Conservation (phyloP, 2,329 filamentous ascomycete species). For the Phyllosticta citriasiana region DNA sequence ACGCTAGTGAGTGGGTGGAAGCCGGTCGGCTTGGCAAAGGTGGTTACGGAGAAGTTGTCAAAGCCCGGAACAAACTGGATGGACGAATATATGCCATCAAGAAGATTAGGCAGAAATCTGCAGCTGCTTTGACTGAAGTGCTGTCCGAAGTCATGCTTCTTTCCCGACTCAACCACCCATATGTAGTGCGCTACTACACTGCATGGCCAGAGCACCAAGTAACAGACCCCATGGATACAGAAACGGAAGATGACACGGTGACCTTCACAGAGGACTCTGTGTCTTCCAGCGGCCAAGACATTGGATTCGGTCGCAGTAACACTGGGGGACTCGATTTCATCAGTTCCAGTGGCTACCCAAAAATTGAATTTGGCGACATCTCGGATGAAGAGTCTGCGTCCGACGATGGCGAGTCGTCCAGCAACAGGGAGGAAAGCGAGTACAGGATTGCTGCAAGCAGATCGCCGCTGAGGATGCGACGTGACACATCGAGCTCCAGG, state of each 20-base stretch:
- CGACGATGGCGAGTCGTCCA: slow-evolving; percentile 21
- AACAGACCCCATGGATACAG: slow-evolving; percentile 13
- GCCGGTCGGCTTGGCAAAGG: slow-evolving; percentile 83
- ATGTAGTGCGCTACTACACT: slow-evolving; percentile 82
- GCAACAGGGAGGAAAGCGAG: slow-evolving; percentile 39
- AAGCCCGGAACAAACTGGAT: slow-evolving; percentile 88
- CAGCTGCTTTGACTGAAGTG: slow-evolving; percentile 65
- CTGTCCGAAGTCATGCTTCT: slow-evolving; percentile 78
- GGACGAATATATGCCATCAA: slow-evolving; percentile 93
- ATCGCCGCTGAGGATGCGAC: slow-evolving; percentile 25
- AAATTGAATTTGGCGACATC: slow-evolving; percentile 66
- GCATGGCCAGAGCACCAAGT: slow-evolving; percentile 79
- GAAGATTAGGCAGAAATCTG: slow-evolving; percentile 78
- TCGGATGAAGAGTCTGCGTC: slow-evolving; percentile 31
- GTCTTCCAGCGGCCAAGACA: slow-evolving; percentile 15
- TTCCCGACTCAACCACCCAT: slow-evolving; percentile 85
- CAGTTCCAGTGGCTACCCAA: slow-evolving; percentile 68
- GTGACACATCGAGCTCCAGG: slow-evolving; percentile 37
- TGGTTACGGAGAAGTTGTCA: slow-evolving; percentile 92
- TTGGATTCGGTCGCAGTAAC: slow-evolving; percentile 55
- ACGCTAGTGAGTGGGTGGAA: slow-evolving; percentile 82
- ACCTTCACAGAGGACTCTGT: slow-evolving; percentile 22
- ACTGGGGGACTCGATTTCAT: slow-evolving; percentile 81
- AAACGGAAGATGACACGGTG: slow-evolving; percentile 23
- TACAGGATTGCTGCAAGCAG: slow-evolving; percentile 20